Evolutionary conservation across 2,329 filamentous ascomycete genomes (phyloP).

Genomic region (Alternaria sp.): DNA sequence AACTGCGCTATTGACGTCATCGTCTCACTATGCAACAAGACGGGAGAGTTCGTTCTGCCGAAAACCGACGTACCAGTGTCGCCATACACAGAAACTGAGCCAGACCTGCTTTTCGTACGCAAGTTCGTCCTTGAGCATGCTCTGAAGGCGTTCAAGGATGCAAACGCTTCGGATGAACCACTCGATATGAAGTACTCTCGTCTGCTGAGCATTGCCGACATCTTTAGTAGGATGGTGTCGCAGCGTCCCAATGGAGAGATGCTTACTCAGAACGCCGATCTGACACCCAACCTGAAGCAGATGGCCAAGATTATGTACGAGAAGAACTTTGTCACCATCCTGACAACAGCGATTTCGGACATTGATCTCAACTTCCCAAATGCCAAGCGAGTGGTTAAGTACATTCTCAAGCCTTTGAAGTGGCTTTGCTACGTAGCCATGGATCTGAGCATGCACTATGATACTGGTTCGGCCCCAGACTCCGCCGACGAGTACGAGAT

Average conservation of each 20-base stretch:
- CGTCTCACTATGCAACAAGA: conserved; percentile 86
- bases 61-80: conserved; percentile 47
- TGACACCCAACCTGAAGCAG: conserved; percentile 72
- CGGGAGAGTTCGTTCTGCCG: conserved; percentile 73
- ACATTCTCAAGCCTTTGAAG: conserved; percentile 88
- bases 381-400: conserved; percentile 93
- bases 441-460: conserved; percentile 79
- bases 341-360: conserved; percentile 92
- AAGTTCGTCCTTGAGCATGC: conserved; percentile 95
- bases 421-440: conserved; percentile 87
- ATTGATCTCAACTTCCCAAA: conserved; percentile 94
- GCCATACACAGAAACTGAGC: conserved; percentile 71
- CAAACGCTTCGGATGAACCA: conserved; percentile 76
- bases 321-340: conserved; percentile 88
- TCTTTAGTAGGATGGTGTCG: conserved; percentile 92
- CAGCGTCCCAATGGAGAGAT: conserved; percentile 50
- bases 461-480: conserved; percentile 70
- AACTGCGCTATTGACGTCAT: conserved; percentile 85
- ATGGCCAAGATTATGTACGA: conserved; percentile 97
- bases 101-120: conserved; percentile 87
- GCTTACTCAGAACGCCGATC: conserved; percentile 46
- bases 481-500: conserved; percentile 83
- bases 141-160: conserved; percentile 89
- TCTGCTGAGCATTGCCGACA: conserved; percentile 83
- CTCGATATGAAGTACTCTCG: conserved; percentile 86